These are phyloP conservation scores for Juglanconis oblonga DNA, from an alignment of 2,329 filamentous ascomycete genomes.

Conservation along the genomic window DNA sequence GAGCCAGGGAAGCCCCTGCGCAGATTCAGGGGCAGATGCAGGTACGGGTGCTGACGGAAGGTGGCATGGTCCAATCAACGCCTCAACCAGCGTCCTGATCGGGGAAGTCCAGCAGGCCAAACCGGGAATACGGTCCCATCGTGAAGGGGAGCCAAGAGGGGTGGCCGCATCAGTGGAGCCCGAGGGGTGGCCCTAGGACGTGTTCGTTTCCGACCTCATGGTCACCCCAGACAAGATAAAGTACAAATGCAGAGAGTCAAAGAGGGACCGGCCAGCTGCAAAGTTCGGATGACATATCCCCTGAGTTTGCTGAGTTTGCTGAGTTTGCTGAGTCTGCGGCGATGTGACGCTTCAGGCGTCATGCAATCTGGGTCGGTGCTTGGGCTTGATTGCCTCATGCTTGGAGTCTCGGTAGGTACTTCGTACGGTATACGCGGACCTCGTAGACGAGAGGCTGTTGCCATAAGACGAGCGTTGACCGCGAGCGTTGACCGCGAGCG, in stretches of 20 bases:
- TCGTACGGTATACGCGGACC: too few species aligned
- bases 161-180: neutral
- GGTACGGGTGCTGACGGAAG: slow-evolving; percentile 13
- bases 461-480: too few species aligned
- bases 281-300: too few species aligned
- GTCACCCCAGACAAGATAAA: neutral
- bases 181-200: slow-evolving; percentile 12
- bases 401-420: too few species aligned
- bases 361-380: too few species aligned
- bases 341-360: neutral
- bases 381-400: too few species aligned
- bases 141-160: neutral
- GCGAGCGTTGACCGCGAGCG: too few species aligned
- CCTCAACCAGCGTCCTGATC: neutral
- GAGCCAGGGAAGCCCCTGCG: slow-evolving; percentile 8
- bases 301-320: neutral
- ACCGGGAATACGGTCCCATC: slow-evolving; percentile 4
- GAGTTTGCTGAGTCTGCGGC: neutral
- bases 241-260: too few species aligned
- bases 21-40: slow-evolving; percentile 18
- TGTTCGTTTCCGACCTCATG: neutral
- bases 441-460: too few species aligned
- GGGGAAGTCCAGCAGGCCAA: neutral
- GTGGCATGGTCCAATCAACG: slow-evolving; percentile 14
- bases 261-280: too few species aligned